A percentile compares a stretch with the other conserved stretches of the same genome.
These are phyloP conservation scores for Aspergillus sergii DNA, from an alignment of 2,329 filamentous ascomycete species.

Conservation along the genomic window DNA sequence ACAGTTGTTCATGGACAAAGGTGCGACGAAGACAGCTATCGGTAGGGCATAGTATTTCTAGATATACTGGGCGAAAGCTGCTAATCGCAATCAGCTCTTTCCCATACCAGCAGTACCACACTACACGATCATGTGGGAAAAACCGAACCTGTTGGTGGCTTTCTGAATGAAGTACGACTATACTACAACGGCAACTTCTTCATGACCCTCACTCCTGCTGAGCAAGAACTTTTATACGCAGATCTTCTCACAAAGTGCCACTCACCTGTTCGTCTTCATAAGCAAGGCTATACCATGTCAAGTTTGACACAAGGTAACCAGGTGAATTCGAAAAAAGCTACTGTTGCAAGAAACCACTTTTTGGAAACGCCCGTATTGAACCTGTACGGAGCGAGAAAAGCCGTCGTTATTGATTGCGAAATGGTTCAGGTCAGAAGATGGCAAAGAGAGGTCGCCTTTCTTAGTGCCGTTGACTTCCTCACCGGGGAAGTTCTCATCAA, in stretches of 20 bases:
- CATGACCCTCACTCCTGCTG: neutral
- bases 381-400: slow-evolving; percentile 17
- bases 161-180: neutral
- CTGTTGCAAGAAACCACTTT: neutral
- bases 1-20: neutral
- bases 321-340: neutral
- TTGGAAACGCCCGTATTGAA: neutral
- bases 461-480: slow-evolving; percentile 50
- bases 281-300: neutral
- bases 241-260: slow-evolving; percentile 5
- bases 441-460: slow-evolving; percentile 35
- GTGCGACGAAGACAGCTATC: no score
- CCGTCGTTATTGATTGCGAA: slow-evolving; percentile 53
- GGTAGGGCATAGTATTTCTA: neutral
- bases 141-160: neutral
- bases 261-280: slow-evolving; percentile 4
- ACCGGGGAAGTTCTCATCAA: slow-evolving; percentile 52
- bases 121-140: neutral
- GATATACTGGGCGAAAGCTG: neutral
- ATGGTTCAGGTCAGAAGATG: slow-evolving; percentile 46
- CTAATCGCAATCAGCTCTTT: neutral
- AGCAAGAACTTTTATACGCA: neutral
- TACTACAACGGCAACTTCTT: slow-evolving; percentile 4
- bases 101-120: neutral
- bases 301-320: neutral